Percentiles rank a stretch among this genome's conserved stretches.
Conservation (phyloP, 129 eudicot genomes). For the Chrysanthemum makinoi region DNA sequence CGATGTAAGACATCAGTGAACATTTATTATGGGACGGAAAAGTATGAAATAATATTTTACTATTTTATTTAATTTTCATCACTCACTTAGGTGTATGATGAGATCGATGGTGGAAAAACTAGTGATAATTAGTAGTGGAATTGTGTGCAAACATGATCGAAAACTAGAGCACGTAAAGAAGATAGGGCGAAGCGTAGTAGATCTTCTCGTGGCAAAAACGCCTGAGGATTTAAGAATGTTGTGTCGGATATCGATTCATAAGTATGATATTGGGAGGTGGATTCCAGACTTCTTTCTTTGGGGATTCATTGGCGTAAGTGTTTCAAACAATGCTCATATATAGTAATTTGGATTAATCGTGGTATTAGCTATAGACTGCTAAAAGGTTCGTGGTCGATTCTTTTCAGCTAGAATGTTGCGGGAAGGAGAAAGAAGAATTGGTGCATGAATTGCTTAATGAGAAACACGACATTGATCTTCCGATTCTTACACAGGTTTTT, state of each 20-base stretch:
- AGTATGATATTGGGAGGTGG: constrained; percentile 42
- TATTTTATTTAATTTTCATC: too few species aligned
- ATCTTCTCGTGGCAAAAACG: constrained; percentile 49
- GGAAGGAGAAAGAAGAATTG: constrained; percentile 53
- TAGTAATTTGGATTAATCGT: too few species aligned
- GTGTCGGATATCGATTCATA: constrained; percentile 42
- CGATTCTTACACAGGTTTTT: constrained; percentile 48
- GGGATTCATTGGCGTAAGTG: constrained; percentile 51
- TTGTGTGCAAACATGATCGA: constrained; percentile 48
- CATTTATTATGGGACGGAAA: too few species aligned
- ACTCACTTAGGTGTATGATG: constrained; percentile 19
- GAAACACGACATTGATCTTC: constrained; percentile 27
- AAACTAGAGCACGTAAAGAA: constrained; percentile 40
- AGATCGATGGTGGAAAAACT: constrained; percentile 62
- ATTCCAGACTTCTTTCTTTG: constrained; percentile 52
- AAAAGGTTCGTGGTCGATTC: not conserved
- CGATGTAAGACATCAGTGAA: too few species aligned
- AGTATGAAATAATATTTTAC: too few species aligned
- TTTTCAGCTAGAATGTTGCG: constrained; percentile 23
- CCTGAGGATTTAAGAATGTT: constrained; percentile 47
- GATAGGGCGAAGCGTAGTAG: constrained; percentile 42
- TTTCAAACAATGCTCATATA: not conserved
- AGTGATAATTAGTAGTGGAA: constrained; percentile 68
- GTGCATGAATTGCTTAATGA: constrained; percentile 37
- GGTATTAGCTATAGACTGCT: too few species aligned